A percentile compares a stretch with the other conserved stretches of the same genome.
Conservation (phyloP, 495 filamentous ascomycete species). For the Penicillium desertorum region DNA sequence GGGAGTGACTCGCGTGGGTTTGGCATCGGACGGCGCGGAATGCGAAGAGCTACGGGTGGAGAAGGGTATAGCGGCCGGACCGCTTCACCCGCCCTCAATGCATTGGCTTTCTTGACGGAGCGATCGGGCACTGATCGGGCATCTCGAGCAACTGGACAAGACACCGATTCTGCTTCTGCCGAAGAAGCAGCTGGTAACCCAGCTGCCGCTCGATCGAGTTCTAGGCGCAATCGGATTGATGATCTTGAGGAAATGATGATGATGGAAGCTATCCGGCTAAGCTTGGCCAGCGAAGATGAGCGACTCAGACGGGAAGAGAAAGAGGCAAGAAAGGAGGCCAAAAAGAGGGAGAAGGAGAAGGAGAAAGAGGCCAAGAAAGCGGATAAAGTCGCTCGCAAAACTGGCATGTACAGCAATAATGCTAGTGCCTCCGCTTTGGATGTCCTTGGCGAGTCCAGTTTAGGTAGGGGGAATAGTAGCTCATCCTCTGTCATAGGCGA, state of each 20-base stretch:
- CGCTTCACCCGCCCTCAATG: conserved; percentile 49
- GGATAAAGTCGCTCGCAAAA: conserved; percentile 63
- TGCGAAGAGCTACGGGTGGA: conserved; percentile 43
- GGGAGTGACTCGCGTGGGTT: conserved; percentile 49
- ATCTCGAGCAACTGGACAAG: conserved; percentile 31
- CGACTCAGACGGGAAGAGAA: conserved; percentile 78
- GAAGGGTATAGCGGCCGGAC: conserved; percentile 37
- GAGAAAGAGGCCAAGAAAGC: conserved; percentile 82
- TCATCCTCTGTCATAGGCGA: conserved; percentile 34
- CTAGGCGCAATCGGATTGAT: conserved; percentile 68
- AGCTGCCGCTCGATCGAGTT: conserved; percentile 53
- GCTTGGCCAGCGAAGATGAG: conserved; percentile 87
- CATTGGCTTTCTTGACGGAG: conserved; percentile 53
- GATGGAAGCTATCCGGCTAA: conserved; percentile 90
- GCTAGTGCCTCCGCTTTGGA: conserved; percentile 42
- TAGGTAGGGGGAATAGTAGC: conserved; percentile 37
- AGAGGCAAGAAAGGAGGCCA: conserved; percentile 73
- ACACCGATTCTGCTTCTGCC: conserved; percentile 37
- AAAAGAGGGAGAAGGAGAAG: conserved; percentile 77
- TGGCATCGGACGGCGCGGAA: conserved; percentile 48
- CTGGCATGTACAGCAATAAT: conserved; percentile 48
- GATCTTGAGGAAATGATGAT: conserved; percentile 98
- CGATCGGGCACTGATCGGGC: conserved; percentile 27
- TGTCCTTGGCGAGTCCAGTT: conserved; percentile 25
- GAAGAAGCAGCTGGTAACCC: conserved; percentile 47